Base-by-base conservation (phyloP, 257 asterid species). In the Mentha longifolia region DNA sequence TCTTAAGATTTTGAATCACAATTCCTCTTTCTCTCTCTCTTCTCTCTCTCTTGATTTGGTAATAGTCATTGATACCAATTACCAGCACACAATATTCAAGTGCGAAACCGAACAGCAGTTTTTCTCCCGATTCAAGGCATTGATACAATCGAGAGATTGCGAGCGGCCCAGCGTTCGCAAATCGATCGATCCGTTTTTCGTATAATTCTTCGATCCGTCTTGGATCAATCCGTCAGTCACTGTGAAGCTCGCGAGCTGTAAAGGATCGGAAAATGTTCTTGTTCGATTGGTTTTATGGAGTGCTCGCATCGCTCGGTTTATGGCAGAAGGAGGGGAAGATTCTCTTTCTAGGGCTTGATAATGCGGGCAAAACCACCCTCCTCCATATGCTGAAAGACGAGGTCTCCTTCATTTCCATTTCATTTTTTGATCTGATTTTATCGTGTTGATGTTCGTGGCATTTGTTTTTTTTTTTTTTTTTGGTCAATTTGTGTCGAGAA, bases 241-340 rank as follows among this genome's bases (percentile, higher is more conserved):
- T 41, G 50, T 30, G 35, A 61, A 28, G 8, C 47, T 55, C 37
- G 49, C 57, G 41, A 57, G 42, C 22, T 51, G 33, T 41, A 15
- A 4, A 42, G 16, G n/a, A 17, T 61, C 50, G 46, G 72, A 76
- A 56, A 42, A 92, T 92, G 98, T 90, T 92, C 65, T 80, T 92
- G 82, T 65, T 90, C 63, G 98, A 92, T 86, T 92, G 98, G 98
- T 88, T 92, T 69, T 92, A 92, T 55, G 98, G 98, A 68, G 78
- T 90, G 51, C 86, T 92, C 25, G 98, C 98, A 14, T 88, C 98
- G 61, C 88, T 92, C 0, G 98, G 98, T 2, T 77, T 92, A 37
- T 92, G 98, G 98, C 98, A 92, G 57, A 92, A 92, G 77, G 98
- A 92, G 85, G 98, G 97, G 28, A 92, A 92, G 84, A 92, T 92